These are phyloP conservation scores for Orbilia javanica DNA, from an alignment of 2,329 filamentous ascomycete species.

Conservation along the genomic window DNA sequence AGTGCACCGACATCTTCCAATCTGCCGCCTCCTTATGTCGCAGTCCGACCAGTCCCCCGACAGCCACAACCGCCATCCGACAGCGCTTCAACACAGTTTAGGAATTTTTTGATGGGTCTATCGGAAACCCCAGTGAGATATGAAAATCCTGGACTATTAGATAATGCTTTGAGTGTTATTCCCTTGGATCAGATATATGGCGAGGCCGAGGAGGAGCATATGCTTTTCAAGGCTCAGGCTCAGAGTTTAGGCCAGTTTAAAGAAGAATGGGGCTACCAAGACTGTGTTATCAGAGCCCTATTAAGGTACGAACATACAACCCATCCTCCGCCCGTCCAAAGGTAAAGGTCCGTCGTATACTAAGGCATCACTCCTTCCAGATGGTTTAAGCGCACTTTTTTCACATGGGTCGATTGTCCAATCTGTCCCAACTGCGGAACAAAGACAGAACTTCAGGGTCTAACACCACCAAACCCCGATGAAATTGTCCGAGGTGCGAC, in stretches of 20 bases:
- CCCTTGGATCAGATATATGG: conserved; percentile 91
- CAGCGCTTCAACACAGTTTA: conserved; percentile 78
- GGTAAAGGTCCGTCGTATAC: conserved; percentile 30
- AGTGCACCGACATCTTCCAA: conserved; percentile 49
- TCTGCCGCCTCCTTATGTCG: conserved; percentile 73
- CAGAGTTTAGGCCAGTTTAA: conserved; percentile 86
- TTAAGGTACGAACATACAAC: conserved; percentile 74
- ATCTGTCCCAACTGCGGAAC: conserved; percentile 83
- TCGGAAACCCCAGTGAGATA: conserved; percentile 92
- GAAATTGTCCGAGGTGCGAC: conserved; percentile 89
- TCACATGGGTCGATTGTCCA: conserved; percentile 96
- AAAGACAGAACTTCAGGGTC: conserved; percentile 84
- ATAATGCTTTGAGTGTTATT: conserved; percentile 88
- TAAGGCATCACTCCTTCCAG: conserved; percentile 66
- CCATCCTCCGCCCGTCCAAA: not conserved
- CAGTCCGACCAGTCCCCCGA: conserved; percentile 68
- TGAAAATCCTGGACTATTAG: conserved; percentile 93
- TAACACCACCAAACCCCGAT: conserved; percentile 86
- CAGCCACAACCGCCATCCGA: conserved; percentile 82
- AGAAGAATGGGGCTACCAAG: conserved; percentile 95
- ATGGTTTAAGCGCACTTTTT: conserved; percentile 97
- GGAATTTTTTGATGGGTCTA: conserved; percentile 84
- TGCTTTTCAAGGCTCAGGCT: conserved; percentile 87
- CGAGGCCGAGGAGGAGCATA: conserved; percentile 92
- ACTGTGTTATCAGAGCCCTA: conserved; percentile 91